These are phyloP conservation scores for Colletotrichum liaoningense DNA, from an alignment of 2,329 filamentous ascomycete species.

Conservation along the genomic window DNA sequence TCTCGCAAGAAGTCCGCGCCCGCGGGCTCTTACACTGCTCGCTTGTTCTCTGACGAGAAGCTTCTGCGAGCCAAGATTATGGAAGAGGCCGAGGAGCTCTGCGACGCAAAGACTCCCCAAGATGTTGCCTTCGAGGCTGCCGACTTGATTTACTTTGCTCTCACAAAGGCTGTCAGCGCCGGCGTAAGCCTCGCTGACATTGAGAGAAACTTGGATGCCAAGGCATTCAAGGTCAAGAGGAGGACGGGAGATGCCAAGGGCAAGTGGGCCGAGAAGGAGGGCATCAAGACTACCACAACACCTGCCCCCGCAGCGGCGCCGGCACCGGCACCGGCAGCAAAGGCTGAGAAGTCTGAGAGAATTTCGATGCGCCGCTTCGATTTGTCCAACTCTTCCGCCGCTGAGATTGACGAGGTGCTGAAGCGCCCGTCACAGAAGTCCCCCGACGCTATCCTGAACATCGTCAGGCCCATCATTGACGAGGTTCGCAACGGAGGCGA, in stretches of 20 bases:
- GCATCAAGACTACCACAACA: slow-evolving; percentile 61
- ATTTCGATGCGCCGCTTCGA: slow-evolving; percentile 89
- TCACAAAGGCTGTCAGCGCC: slow-evolving; percentile 87
- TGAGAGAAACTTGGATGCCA: slow-evolving; percentile 91
- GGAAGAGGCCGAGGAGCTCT: slow-evolving; percentile 97
- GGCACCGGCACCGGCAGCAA: slow-evolving; percentile 49
- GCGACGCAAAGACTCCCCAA: slow-evolving; percentile 82
- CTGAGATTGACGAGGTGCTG: slow-evolving; percentile 78
- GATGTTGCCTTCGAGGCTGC: slow-evolving; percentile 95
- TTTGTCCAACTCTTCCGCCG: slow-evolving; percentile 70
- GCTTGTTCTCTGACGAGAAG: slow-evolving; percentile 92
- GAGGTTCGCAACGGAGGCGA: slow-evolving; percentile 88
- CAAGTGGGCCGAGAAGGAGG: slow-evolving; percentile 88
- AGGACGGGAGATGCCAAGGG: slow-evolving; percentile 94
- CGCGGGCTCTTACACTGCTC: slow-evolving; percentile 90
- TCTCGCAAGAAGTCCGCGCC: slow-evolving; percentile 86
- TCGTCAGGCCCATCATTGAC: slow-evolving; percentile 91
- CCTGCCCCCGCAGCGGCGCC: slow-evolving; percentile 39
- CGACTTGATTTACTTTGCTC: slow-evolving; percentile 94
- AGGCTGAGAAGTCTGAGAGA: slow-evolving; percentile 57
- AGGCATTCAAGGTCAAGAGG: slow-evolving; percentile 95
- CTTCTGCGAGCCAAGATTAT: slow-evolving; percentile 95
- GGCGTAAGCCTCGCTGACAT: slow-evolving; percentile 91
- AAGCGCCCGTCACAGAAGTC: slow-evolving; percentile 94
- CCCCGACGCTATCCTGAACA: slow-evolving; percentile 91